These are phyloP conservation scores for Purpureocillium lavendulum DNA, from an alignment of 2,329 filamentous ascomycete genomes.

Conservation along the genomic window DNA sequence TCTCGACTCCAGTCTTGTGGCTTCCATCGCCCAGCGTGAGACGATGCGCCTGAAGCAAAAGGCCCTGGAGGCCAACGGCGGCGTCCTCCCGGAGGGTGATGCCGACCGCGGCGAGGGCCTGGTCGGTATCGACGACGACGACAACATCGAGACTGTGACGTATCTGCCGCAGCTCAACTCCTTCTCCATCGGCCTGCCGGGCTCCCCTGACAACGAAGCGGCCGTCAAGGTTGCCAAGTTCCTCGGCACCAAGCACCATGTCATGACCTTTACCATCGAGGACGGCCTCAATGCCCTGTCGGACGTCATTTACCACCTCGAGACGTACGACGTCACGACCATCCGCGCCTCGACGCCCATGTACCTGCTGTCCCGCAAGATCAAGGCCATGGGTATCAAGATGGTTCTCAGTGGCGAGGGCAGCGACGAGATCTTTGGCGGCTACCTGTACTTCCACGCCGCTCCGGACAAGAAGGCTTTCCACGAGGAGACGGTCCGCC, in stretches of 20 bases:
- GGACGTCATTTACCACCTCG: constrained; percentile 96
- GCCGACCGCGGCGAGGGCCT: constrained; percentile 60
- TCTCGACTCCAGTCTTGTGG: constrained; percentile 90
- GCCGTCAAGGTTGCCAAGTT: constrained; percentile 92
- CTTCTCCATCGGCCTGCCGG: constrained; percentile 94
- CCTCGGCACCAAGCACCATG: constrained; percentile 94
- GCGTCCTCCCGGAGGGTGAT: constrained; percentile 37
- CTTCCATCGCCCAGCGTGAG: constrained; percentile 91
- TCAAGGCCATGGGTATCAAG: constrained; percentile 99
- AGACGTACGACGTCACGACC: constrained; percentile 96
- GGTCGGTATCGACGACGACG: constrained; percentile 89
- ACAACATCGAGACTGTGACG: constrained; percentile 81
- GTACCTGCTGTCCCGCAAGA: constrained; percentile 96
- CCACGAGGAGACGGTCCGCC: constrained; percentile 87
- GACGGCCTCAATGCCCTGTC: constrained; percentile 94
- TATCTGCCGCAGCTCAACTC: constrained; percentile 94
- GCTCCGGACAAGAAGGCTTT: constrained; percentile 88
- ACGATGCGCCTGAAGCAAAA: constrained; percentile 67
- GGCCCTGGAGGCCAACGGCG: constrained; percentile 40
- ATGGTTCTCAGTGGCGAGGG: constrained; percentile 98
- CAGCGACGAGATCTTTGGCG: constrained; percentile 96
- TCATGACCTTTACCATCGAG: constrained; percentile 96
- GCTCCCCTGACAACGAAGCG: constrained; percentile 84
- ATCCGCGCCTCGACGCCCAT: constrained; percentile 98
- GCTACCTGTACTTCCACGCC: constrained; percentile 97